Conservation (phyloP, 345 rosid species). For the Mallotus nudiflorus region DNA sequence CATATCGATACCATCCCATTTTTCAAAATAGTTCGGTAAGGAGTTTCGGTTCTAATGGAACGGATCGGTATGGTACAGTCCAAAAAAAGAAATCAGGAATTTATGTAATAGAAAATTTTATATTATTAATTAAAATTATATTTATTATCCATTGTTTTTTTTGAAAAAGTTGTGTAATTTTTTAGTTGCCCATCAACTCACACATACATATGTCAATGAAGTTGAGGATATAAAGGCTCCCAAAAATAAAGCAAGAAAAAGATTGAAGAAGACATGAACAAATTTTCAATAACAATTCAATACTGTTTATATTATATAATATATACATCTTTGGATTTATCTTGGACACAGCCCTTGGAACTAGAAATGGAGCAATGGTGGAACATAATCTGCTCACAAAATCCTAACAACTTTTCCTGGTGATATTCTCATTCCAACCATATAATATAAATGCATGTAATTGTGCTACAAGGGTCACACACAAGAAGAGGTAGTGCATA, state of each 20-base stretch:
- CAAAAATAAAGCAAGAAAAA: background rate
- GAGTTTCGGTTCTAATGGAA: too few species aligned
- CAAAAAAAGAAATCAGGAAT: too few species aligned
- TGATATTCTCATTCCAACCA: background rate
- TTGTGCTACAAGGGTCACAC: background rate
- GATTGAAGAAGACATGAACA: background rate
- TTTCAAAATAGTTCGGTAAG: too few species aligned
- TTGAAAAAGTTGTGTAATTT: too few species aligned
- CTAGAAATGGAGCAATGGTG: conserved; percentile 8
- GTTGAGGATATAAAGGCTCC: conserved; percentile 6
- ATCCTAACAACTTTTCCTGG: background rate
- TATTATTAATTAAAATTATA: too few species aligned
- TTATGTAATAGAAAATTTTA: too few species aligned
- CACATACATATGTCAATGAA: conserved; percentile 11
- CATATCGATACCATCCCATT: too few species aligned
- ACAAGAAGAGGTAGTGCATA: background rate
- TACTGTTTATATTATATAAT: background rate
- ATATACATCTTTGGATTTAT: background rate
- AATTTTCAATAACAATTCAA: background rate
- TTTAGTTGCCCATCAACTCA: conserved; percentile 1
- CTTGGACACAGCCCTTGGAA: conserved; percentile 2
- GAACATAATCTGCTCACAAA: background rate
- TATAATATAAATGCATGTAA: background rate
- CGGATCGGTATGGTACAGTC: too few species aligned
- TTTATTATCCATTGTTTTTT: too few species aligned